Base-by-base conservation (phyloP, 176 grass and related monocot genomes). In the Melocanna baccifera region DNA sequence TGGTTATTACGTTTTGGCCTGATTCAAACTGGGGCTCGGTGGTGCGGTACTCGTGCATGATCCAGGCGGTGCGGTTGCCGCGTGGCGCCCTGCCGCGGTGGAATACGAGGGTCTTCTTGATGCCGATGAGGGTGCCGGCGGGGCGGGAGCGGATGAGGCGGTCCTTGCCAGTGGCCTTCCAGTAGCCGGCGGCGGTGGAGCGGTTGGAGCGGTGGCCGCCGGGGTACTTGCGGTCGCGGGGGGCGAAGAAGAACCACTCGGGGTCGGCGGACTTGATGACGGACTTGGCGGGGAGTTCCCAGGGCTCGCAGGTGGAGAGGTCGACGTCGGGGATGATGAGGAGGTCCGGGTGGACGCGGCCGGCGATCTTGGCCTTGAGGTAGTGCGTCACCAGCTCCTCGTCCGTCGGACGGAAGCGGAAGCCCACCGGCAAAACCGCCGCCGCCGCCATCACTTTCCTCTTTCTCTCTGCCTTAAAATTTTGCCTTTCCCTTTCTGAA, bases 81-180 rank as follows among this genome's bases (percentile, higher is more conserved):
- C 80, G 73, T 1, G 91, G 91, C 16, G 88, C 91, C 16, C 91
- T 59, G 20, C 88, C 91, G 4, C 73, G 78, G 68, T 93, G 91
- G 83, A 93, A 93, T 42, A 91, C 91, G 22, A 93, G 88, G 20
- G 91, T 93, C 86, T 91, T 93, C 83, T 90, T 93, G 66, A 88
- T 62, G 77, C 91, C 91, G 83, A 93, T 93, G 55, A 86, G 64
- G 25, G 46, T 14, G n/a, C 91, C 88, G 7, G 67, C 75, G 29
- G 69, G 69, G 15, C 85, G 85, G 16, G 84, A 76, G 40, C 87
- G 85, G 81, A 88, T 93, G 87, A 84, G 87, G 10, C 96, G 83
- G 85, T 99, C 96, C 85, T 99, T 96, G 0, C 96, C 96, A 0
- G 96, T 99, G 76, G 96, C 96, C 90, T 99, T 99, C 96, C 96